Conservation (phyloP, 2,329 filamentous ascomycete genomes). For the Talaromyces sp. region DNA sequence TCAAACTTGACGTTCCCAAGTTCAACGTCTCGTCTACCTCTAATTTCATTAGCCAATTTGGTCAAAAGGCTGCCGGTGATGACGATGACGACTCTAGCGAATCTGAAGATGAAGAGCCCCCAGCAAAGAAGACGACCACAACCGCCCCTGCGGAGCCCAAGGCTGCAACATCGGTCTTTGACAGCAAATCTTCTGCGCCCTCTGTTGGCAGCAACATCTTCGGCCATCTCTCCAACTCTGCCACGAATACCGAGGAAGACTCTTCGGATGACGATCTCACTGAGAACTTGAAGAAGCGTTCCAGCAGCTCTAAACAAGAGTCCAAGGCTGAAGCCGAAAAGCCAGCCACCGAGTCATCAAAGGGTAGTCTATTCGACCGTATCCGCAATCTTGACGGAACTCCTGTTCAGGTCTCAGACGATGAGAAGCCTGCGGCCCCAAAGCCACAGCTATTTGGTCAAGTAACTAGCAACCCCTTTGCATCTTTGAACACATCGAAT, state of each 20-base stretch:
- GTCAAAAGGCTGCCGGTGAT: slow-evolving; percentile 10
- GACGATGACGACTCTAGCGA: slow-evolving; percentile 7
- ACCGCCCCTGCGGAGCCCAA: not conserved
- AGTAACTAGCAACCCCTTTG: not conserved
- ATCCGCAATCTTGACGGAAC: slow-evolving; percentile 8
- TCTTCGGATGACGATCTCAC: slow-evolving; percentile 8
- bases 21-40: slow-evolving; percentile 2
- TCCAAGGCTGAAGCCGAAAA: not conserved
- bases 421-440: slow-evolving; percentile 6
- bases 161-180: slow-evolving; percentile 3
- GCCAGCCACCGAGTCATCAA: not conserved
- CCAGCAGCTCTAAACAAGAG: not conserved
- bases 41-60: slow-evolving; percentile 9
- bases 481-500: slow-evolving; percentile 2
- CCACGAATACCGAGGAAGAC: slow-evolving; percentile 5
- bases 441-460: slow-evolving; percentile 8
- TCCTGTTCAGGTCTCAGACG: slow-evolving; percentile 9
- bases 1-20: slow-evolving; percentile 9
- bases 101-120: slow-evolving; percentile 35
- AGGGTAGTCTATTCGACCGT: slow-evolving; percentile 6
- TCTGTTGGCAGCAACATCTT: slow-evolving; percentile 8
- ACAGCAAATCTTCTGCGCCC: slow-evolving; percentile 7
- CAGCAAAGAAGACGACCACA: slow-evolving; percentile 1
- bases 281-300: slow-evolving; percentile 2
- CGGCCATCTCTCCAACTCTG: slow-evolving; percentile 8